These are phyloP conservation scores for Fimicolochytrium jonesii DNA, from an alignment of 192 early-diverging fungal species.

Conservation along the genomic window DNA sequence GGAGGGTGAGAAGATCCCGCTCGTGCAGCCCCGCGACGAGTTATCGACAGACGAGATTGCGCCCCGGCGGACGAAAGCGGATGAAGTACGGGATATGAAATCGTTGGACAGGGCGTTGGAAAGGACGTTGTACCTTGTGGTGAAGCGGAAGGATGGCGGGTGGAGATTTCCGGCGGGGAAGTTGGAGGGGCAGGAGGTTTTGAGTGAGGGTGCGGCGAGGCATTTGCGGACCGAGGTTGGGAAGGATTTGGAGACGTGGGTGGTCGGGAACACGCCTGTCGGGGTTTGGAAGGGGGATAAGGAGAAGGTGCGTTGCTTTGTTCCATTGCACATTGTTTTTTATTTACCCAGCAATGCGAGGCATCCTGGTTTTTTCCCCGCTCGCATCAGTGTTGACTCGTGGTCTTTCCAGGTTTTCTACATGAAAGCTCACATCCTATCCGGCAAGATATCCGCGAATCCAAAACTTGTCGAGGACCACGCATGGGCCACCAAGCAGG, in stretches of 20 bases:
- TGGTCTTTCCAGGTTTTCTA: slow-evolving; percentile 69
- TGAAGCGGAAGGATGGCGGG: slow-evolving; percentile 52
- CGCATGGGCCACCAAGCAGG: slow-evolving; percentile 73
- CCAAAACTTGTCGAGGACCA: slow-evolving; percentile 57
- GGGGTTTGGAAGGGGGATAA: slow-evolving; percentile 49
- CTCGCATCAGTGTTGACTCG: too few species aligned
- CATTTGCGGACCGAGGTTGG: slow-evolving; percentile 69
- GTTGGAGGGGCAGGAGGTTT: slow-evolving; percentile 60
- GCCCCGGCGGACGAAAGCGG: slow-evolving; percentile 55
- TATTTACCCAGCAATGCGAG: too few species aligned
- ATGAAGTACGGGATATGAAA: slow-evolving; percentile 58
- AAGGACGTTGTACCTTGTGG: slow-evolving; percentile 75
- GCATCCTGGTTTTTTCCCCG: too few species aligned
- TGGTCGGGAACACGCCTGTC: slow-evolving; percentile 79
- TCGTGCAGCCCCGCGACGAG: slow-evolving; percentile 45
- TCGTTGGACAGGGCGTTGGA: slow-evolving; percentile 75
- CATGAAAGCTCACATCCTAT: slow-evolving; percentile 78
- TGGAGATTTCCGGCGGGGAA: slow-evolving; percentile 75
- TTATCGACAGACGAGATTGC: too few species aligned
- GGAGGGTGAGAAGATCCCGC: neutral
- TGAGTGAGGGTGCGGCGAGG: slow-evolving; percentile 74
- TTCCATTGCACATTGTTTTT: too few species aligned
- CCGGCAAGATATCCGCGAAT: slow-evolving; percentile 65
- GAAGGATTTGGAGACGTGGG: slow-evolving; percentile 73
- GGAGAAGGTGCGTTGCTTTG: slow-evolving; percentile 29